A percentile compares a stretch with the other conserved stretches of the same genome.
Evolutionary conservation across 1,284 basidiomycete species (phyloP).

Genomic region (Apiotrichum montevideense): DNA sequence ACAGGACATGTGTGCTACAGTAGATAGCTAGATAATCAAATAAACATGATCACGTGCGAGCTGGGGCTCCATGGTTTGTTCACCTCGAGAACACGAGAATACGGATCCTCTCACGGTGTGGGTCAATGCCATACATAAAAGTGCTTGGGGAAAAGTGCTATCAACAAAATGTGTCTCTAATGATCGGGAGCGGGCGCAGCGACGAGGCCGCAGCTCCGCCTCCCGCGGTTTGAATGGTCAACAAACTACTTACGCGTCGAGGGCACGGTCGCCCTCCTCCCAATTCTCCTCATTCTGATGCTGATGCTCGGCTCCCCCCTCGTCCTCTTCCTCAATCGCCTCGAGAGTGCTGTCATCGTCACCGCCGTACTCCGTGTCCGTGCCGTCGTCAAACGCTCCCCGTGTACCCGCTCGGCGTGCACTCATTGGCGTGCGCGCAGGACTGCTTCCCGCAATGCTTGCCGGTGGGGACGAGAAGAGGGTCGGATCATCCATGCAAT

Average conservation of each 20-base stretch:
- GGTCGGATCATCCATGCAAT: conserved; percentile 16
- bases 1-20: too few species aligned
- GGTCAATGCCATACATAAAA: too few species aligned
- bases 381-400: neutral
- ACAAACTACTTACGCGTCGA: neutral
- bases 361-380: neutral
- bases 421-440: neutral
- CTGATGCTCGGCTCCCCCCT: neutral
- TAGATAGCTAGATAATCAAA: too few species aligned
- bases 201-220: too few species aligned
- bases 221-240: too few species aligned
- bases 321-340: neutral
- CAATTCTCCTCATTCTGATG: neutral
- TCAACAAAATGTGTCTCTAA: neutral
- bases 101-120: too few species aligned
- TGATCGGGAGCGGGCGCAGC: neutral
- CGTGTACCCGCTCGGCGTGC: neutral
- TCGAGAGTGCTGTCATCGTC: neutral
- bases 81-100: too few species aligned
- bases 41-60: too few species aligned
- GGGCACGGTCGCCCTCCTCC: neutral
- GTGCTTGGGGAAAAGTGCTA: neutral
- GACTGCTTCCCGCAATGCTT: conserved; percentile 4
- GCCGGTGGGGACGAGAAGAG: conserved; percentile 10
- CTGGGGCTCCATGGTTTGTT: too few species aligned